These are phyloP conservation scores for Strobilomyces echinocephalus DNA, from an alignment of 768 basidiomycete genomes.

Conservation along the genomic window DNA sequence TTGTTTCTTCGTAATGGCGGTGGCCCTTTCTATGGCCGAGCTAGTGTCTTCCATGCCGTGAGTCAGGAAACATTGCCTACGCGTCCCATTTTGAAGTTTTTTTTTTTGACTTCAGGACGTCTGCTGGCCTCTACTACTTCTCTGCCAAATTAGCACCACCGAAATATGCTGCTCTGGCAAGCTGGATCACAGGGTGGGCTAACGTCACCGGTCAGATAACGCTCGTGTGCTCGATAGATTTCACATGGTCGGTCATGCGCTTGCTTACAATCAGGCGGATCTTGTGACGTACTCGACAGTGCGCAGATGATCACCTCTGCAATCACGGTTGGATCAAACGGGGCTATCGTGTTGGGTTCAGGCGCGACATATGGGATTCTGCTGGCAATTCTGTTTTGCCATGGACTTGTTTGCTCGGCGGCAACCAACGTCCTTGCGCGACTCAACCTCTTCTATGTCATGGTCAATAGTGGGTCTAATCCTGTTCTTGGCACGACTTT, in stretches of 20 bases:
- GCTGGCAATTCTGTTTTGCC: slow-evolving; percentile 57
- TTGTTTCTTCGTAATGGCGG: slow-evolving; percentile 58
- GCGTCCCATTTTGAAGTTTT: not conserved
- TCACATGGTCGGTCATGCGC: slow-evolving; percentile 45
- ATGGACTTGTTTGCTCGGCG: slow-evolving; percentile 68
- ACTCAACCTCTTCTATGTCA: slow-evolving; percentile 65
- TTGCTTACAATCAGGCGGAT: not conserved
- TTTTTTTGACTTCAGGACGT: slow-evolving; percentile 44
- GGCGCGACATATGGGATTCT: slow-evolving; percentile 68
- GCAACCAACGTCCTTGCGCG: slow-evolving; percentile 61
- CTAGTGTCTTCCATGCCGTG: slow-evolving; percentile 74
- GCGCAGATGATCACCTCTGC: slow-evolving; percentile 77
- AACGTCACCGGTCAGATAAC: slow-evolving; percentile 69
- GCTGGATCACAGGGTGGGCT: slow-evolving; percentile 61
- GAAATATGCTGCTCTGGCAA: slow-evolving; percentile 55
- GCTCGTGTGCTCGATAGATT: slow-evolving; percentile 72
- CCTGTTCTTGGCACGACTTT: not conserved
- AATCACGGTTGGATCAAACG: slow-evolving; percentile 56
- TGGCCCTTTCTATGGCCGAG: slow-evolving; percentile 72
- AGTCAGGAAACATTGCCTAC: slow-evolving; percentile 22
- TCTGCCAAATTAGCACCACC: slow-evolving; percentile 68
- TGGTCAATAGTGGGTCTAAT: slow-evolving; percentile 52
- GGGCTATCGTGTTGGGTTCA: slow-evolving; percentile 43
- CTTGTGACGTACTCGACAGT: slow-evolving; percentile 25
- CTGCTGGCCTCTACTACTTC: slow-evolving; percentile 76